Percentiles rank a stretch among this genome's conserved stretches.
Conservation (phyloP, 257 asterid species). For the Paulownia fortunei region DNA sequence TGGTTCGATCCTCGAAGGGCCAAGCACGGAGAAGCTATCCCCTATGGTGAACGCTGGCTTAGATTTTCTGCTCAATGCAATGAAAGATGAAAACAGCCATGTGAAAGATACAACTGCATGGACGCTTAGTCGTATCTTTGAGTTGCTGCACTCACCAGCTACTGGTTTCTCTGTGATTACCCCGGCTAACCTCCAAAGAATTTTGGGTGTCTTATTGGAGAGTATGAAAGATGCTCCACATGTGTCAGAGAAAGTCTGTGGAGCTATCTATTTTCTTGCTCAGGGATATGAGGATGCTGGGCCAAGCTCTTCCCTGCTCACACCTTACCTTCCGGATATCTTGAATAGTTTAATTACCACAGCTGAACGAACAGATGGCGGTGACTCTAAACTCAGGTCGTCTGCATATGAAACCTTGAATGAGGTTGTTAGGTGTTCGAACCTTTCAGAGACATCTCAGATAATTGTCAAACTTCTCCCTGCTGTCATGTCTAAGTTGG, state of each 20-base stretch:
- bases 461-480: constrained; percentile 71
- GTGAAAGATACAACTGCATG: constrained; percentile 93
- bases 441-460: constrained; percentile 67
- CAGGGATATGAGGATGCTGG: constrained; percentile 88
- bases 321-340: constrained; percentile 68
- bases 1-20: constrained; percentile 94
- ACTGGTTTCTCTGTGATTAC: constrained; percentile 71
- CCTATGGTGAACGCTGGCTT: constrained; percentile 87
- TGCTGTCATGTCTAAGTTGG: constrained; percentile 72
- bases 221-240: constrained; percentile 74
- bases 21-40: constrained; percentile 67
- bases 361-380: constrained; percentile 73
- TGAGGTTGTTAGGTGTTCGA: constrained; percentile 77
- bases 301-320: constrained; percentile 65
- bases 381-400: constrained; percentile 73
- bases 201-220: constrained; percentile 65
- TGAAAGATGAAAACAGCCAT: constrained; percentile 73
- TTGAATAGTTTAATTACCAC: constrained; percentile 58
- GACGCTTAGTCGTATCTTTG: constrained; percentile 92
- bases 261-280: constrained; percentile 82
- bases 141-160: constrained; percentile 73
- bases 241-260: constrained; percentile 85
- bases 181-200: constrained; percentile 61
- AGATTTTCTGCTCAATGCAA: constrained; percentile 72
- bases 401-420: constrained; percentile 81